Evolutionary conservation across 2,329 filamentous ascomycete genomes (phyloP).

Genomic region (Aaosphaeria arxii): DNA sequence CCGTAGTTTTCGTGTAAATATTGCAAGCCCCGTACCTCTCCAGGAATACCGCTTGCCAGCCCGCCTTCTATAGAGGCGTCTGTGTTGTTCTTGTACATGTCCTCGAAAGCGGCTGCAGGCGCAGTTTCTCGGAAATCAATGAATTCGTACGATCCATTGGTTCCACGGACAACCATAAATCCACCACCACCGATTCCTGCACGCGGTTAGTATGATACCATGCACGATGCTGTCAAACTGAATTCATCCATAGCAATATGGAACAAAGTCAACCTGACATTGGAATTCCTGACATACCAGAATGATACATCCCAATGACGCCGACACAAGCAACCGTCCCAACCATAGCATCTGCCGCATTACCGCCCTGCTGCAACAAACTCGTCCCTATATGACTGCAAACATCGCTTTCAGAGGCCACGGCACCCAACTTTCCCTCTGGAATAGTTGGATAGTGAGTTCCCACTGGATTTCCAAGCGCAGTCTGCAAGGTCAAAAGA

Average conservation of each 20-base stretch:
- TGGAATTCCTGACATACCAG: conserved; percentile 18
- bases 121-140: conserved; percentile 90
- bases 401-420: conserved; percentile 44
- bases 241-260: background rate
- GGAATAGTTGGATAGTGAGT: conserved; percentile 13
- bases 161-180: conserved; percentile 76
- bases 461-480: conserved; percentile 21
- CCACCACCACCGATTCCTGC: conserved; percentile 82
- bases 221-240: background rate
- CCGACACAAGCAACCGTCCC: conserved; percentile 48
- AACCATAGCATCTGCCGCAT: conserved; percentile 50
- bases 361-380: conserved; percentile 48
- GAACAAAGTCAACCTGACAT: too few relatives aligned
- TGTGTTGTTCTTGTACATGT: conserved; percentile 79
- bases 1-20: conserved; percentile 74
- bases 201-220: conserved; percentile 3
- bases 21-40: conserved; percentile 75
- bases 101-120: conserved; percentile 72
- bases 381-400: conserved; percentile 49
- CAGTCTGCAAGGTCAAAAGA: conserved; percentile 24
- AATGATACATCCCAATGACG: conserved; percentile 48
- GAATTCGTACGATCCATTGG: conserved; percentile 74
- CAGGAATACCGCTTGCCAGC: conserved; percentile 65
- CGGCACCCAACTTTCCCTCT: conserved; percentile 39
- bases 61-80: conserved; percentile 68